phyloP scores from a whole-genome alignment of 148 eudicot genomes.

The Heliamphora exappendiculata region DNA sequence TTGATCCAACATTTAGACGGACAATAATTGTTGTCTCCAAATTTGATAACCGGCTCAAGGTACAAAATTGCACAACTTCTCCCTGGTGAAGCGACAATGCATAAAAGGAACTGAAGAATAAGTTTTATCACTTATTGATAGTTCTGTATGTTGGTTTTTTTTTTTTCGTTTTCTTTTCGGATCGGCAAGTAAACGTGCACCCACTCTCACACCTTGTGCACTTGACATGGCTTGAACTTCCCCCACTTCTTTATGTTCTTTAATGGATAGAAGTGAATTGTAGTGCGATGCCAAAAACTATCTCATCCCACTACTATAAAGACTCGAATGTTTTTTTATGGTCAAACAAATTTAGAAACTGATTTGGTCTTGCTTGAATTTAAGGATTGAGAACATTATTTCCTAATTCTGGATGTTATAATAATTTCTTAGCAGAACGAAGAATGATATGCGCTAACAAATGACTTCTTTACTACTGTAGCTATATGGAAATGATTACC shows the following conservation, averaged over 20 bases:
- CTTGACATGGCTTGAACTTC: too few relatives aligned
- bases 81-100: too few relatives aligned
- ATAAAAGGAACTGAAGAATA: neutral
- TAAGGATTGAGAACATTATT: neutral
- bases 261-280: neutral
- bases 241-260: too few relatives aligned
- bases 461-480: neutral
- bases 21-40: slow-evolving; percentile 86
- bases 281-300: neutral
- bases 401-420: neutral
- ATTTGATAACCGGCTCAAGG: slow-evolving; percentile 97
- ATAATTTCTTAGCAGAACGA: neutral
- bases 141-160: too few relatives aligned
- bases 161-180: too few relatives aligned
- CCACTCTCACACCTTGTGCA: too few relatives aligned
- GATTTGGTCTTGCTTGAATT: neutral
- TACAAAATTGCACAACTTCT: slow-evolving; percentile 20
- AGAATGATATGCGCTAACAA: neutral
- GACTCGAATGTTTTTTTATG: neutral
- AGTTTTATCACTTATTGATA: neutral
- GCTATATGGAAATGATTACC: neutral
- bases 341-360: neutral
- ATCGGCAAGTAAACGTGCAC: too few relatives aligned
- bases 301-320: neutral
- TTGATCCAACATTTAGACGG: slow-evolving; percentile 80